Conservation (phyloP, 176 grass and related monocot genomes). For the Musa schizocarpa region DNA sequence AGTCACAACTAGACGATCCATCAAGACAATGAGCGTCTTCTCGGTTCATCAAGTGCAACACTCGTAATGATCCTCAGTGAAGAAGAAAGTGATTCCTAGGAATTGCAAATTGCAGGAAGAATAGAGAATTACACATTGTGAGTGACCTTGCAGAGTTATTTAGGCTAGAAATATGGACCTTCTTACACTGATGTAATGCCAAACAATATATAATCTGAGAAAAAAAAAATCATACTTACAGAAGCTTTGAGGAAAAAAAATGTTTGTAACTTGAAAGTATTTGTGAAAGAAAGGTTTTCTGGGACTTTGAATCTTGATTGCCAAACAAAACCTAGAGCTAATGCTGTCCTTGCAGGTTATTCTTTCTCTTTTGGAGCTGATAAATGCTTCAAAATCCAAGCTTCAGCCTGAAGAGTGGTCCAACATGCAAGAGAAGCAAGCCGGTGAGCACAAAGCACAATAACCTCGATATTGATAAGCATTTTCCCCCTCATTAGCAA, state of each 20-base stretch:
- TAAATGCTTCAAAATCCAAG: conserved; percentile 57
- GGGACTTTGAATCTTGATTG: neutral
- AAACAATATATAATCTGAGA: neutral
- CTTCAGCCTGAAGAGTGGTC: conserved; percentile 53
- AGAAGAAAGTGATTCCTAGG: neutral
- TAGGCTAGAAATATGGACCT: neutral
- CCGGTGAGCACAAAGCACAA: conserved; percentile 19
- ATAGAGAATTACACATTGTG: too few species aligned
- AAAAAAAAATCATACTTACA: too few species aligned
- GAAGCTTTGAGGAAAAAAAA: too few species aligned
- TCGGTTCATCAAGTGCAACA: neutral
- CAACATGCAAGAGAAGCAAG: conserved; percentile 17
- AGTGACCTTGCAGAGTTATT: neutral
- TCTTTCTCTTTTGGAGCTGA: conserved; percentile 49
- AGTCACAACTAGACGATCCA: neutral
- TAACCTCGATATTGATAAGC: neutral
- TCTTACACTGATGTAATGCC: neutral
- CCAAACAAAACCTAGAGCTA: neutral
- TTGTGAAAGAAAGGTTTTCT: neutral
- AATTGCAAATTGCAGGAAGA: neutral
- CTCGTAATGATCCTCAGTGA: too few species aligned
- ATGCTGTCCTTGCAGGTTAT: conserved; percentile 39
- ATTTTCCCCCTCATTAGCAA: neutral
- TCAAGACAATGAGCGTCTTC: neutral
- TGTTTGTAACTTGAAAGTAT: too few species aligned